Evolutionary conservation across 2,329 filamentous ascomycete species (phyloP).

Genomic region (Emmonsia crescens): DNA sequence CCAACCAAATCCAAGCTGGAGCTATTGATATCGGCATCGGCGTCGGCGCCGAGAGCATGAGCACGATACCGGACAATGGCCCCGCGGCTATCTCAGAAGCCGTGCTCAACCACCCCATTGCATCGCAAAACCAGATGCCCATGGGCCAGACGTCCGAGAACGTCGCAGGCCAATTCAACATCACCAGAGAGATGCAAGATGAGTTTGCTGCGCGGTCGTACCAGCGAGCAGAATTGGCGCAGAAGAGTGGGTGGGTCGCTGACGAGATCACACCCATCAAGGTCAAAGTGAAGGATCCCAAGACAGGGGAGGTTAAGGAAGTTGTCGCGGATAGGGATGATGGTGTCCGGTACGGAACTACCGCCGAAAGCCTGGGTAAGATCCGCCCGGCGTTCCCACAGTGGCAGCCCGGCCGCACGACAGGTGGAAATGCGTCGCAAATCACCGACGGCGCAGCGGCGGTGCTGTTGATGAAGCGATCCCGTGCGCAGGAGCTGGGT

Average conservation of each 20-base stretch:
- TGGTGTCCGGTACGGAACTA: constrained; percentile 72
- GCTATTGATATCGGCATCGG: constrained; percentile 90
- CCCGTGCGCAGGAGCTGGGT: constrained; percentile 69
- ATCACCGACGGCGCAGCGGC: constrained; percentile 88
- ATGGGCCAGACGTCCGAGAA: constrained; percentile 90
- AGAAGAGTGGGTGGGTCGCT: constrained; percentile 71
- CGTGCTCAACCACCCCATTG: constrained; percentile 62
- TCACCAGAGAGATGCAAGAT: constrained; percentile 63
- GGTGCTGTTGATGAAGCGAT: constrained; percentile 84
- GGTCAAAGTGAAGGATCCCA: constrained; percentile 75
- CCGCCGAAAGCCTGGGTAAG: constrained; percentile 69
- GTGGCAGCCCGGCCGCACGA: constrained; percentile 62
- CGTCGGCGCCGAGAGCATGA: constrained; percentile 91
- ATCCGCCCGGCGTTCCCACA: constrained; percentile 79
- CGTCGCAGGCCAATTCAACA: constrained; percentile 69
- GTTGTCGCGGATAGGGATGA: constrained; percentile 74
- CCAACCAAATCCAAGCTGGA: constrained; percentile 75
- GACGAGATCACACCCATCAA: constrained; percentile 77
- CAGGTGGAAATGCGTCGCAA: constrained; percentile 86
- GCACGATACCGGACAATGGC: constrained; percentile 66
- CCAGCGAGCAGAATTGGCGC: constrained; percentile 72
- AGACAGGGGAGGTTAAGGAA: constrained; percentile 69
- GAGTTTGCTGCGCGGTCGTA: constrained; percentile 76
- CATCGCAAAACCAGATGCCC: constrained; percentile 83
- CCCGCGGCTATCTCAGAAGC: constrained; percentile 76